Evolutionary conservation across 495 filamentous ascomycete genomes (phyloP), one percentile per base, ranked within the genome.

Genomic region (Aspergillus saccharolyticus): DNA sequence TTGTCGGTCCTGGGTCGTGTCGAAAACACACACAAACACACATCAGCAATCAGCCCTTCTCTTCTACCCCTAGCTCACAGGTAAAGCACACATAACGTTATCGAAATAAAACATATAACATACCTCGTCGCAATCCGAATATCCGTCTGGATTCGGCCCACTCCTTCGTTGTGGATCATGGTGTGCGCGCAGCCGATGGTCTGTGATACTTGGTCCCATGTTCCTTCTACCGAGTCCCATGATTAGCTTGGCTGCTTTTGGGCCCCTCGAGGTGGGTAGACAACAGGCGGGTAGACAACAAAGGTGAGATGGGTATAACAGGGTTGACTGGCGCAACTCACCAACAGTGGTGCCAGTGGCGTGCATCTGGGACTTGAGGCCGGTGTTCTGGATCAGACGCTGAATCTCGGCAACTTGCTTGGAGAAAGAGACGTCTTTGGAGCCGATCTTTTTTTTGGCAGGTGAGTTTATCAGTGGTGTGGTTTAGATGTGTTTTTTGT

Each of bases 261-360:
- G n/a, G n/a, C n/a, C n/a, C n/a, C n/a, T n/a, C n/a, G n/a, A n/a
- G n/a, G n/a, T n/a, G n/a, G n/a, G n/a, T n/a, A n/a, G n/a, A n/a
- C n/a, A n/a, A n/a, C n/a, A n/a, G n/a, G n/a, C n/a, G n/a, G n/a
- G n/a, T n/a, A n/a, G n/a, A n/a, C n/a, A n/a, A n/a, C n/a, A n/a
- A n/a, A n/a, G n/a, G n/a, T n/a, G n/a, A n/a, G n/a, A n/a, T n/a
- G 42, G 39, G 15, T 15, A n/a, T n/a, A 4, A 16, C 15, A 16
- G 2, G 12, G 10, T 14, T 42, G 28, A 39, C 1, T n/a, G 9
- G 33, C 2, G 4, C 42, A 17, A 80, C 81, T 44, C 71, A 93
- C 89, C 89, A 48, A 96, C 78, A 0, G 88, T 93, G 0, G 91
- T 95, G 7, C 91, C 91, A 16, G 87, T 88, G 9, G 87, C 86